Percentiles rank a stretch among this genome's conserved stretches.
Conservation (phyloP, 345 rosid genomes). For the Theobroma cacao region DNA sequence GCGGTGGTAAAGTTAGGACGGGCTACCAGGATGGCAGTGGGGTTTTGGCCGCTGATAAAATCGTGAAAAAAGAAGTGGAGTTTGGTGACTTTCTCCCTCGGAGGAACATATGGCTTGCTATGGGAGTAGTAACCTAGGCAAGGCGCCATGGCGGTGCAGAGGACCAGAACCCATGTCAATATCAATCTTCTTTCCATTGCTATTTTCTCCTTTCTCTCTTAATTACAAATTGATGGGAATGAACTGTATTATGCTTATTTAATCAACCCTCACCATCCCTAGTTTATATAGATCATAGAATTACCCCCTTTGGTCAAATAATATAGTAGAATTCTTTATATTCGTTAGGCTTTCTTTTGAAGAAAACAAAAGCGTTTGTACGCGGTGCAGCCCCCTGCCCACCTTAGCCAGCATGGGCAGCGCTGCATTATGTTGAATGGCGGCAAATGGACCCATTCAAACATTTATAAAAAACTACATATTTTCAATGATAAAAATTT, state of each 20-base stretch:
- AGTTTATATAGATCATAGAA: not conserved
- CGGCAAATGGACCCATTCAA: not conserved
- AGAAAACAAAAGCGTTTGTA: not conserved
- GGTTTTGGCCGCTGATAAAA: not conserved
- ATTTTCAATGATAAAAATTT: too few species aligned
- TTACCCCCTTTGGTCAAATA: not conserved
- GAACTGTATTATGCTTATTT: not conserved
- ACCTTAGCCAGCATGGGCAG: not conserved
- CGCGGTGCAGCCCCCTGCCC: too few species aligned
- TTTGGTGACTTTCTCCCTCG: constrained; percentile 9
- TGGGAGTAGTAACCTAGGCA: not conserved
- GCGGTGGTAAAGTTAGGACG: not conserved
- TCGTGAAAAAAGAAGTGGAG: constrained; percentile 1
- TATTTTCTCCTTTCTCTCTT: too few species aligned
- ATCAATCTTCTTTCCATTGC: not conserved
- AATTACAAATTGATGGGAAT: not conserved
- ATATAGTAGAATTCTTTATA: too few species aligned
- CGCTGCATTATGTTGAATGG: not conserved
- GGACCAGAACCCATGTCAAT: not conserved
- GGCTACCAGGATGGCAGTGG: not conserved
- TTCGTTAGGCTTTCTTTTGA: too few species aligned
- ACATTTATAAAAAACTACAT: too few species aligned
- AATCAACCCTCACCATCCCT: not conserved
- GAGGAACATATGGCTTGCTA: not conserved
- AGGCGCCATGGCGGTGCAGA: not conserved